These are phyloP conservation scores for Ascochyta clinopodiicola DNA, from an alignment of 2,329 filamentous ascomycete species.

Conservation along the genomic window DNA sequence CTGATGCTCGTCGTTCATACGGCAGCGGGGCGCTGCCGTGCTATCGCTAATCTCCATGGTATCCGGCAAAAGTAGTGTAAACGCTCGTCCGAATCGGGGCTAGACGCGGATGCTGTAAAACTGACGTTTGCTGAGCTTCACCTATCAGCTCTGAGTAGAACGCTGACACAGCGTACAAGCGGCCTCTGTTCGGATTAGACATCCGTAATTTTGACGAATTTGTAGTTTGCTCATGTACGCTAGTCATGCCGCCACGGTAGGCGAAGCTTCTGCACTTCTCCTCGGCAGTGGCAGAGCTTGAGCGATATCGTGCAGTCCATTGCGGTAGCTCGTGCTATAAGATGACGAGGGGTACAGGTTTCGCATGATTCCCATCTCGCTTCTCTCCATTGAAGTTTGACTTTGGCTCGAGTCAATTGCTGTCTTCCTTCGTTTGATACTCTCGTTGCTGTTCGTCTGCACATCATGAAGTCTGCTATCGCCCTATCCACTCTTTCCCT, in stretches of 20 bases:
- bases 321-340: constrained; percentile 25
- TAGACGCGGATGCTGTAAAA: too few relatives aligned
- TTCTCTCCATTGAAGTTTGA: constrained; percentile 8
- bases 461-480: constrained; percentile 39
- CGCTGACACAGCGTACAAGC: too few relatives aligned
- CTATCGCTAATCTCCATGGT: constrained; percentile 17
- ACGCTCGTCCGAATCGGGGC: too few relatives aligned
- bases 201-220: too few relatives aligned
- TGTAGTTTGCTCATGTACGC: too few relatives aligned
- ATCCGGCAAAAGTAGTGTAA: too few relatives aligned
- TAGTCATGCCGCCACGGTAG: neutral
- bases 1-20: neutral
- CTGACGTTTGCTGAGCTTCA: too few relatives aligned
- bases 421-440: constrained; percentile 4
- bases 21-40: constrained; percentile 1
- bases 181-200: too few relatives aligned
- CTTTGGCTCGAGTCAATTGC: constrained; percentile 14
- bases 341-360: constrained; percentile 9
- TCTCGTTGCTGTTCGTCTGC: constrained; percentile 8
- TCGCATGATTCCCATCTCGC: constrained; percentile 1
- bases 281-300: constrained; percentile 23
- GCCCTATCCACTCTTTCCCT: constrained; percentile 32
- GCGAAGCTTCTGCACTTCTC: constrained; percentile 19
- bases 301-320: neutral
- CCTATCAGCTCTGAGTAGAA: too few relatives aligned